Conservation (phyloP, 371 early-diverging fungal species). For the Mortierella sp. region DNA sequence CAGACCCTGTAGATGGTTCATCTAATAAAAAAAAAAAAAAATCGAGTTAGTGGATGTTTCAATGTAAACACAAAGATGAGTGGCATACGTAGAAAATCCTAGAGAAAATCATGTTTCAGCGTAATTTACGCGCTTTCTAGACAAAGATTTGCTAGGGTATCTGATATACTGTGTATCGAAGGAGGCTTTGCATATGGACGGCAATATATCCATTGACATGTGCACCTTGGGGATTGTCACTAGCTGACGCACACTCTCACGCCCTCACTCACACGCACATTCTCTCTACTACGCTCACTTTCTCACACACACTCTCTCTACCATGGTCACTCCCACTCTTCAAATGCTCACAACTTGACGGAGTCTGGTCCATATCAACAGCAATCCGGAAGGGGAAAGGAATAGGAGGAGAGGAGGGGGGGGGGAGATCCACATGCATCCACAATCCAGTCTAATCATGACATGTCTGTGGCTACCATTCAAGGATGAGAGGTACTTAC, state of each 20-base stretch:
- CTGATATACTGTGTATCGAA: not conserved
- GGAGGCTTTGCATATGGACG: not conserved
- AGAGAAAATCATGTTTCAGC: too few species aligned
- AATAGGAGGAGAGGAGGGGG: not conserved
- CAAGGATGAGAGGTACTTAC: constrained; percentile 29
- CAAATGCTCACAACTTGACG: too few species aligned
- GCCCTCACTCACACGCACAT: not conserved
- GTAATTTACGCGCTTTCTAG: too few species aligned
- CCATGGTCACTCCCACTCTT: too few species aligned
- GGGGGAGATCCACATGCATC: not conserved
- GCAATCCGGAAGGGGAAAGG: not conserved
- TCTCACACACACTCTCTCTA: too few species aligned
- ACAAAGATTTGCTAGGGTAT: not conserved
- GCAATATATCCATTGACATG: not conserved
- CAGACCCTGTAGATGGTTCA: constrained; percentile 54
- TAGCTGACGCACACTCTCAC: not conserved
- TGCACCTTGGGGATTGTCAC: not conserved
- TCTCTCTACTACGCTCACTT: too few species aligned
- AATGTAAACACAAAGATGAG: not conserved
- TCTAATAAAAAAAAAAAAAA: too few species aligned
- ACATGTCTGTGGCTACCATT: constrained; percentile 4
- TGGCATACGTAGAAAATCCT: not conserved
- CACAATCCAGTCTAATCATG: not conserved
- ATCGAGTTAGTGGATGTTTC: not conserved
- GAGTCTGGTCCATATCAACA: too few species aligned